phyloP scores from a whole-genome alignment of 1,284 basidiomycete genomes.

The Melampsora americana region DNA sequence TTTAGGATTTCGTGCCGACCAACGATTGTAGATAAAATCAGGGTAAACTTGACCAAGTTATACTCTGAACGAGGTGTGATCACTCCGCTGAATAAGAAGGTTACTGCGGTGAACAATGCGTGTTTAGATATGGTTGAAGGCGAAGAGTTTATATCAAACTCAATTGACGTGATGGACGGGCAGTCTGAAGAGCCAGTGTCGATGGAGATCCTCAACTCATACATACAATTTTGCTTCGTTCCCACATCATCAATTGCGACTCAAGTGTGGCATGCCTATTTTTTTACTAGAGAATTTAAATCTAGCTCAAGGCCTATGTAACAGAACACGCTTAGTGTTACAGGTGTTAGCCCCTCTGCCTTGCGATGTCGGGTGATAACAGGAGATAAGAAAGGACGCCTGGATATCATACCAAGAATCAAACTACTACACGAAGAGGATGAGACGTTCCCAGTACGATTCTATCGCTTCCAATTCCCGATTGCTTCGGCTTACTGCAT shows the following conservation, averaged over 20 bases:
- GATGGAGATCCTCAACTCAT: neutral
- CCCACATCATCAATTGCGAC: neutral
- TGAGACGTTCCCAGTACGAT: neutral
- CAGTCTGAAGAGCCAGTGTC: neutral
- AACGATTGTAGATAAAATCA: too few relatives aligned
- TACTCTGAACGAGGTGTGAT: neutral
- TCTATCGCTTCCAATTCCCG: slow-evolving; percentile 54
- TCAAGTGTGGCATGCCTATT: neutral
- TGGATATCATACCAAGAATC: neutral
- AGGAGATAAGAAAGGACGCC: neutral
- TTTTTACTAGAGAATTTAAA: neutral
- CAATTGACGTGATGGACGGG: neutral
- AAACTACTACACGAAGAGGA: neutral
- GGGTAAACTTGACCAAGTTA: neutral
- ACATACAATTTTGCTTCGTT: neutral
- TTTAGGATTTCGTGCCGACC: too few relatives aligned
- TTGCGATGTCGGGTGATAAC: neutral
- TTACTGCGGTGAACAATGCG: neutral
- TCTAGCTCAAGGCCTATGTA: neutral
- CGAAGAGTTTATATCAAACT: neutral
- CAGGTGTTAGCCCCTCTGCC: neutral
- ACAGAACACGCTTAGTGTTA: slow-evolving; percentile 1
- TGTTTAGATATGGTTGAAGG: neutral
- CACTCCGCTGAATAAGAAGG: neutral
- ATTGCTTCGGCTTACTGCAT: slow-evolving; percentile 57